Conservation (phyloP, 305 asterid genomes). For the Solanum hybrid region DNA sequence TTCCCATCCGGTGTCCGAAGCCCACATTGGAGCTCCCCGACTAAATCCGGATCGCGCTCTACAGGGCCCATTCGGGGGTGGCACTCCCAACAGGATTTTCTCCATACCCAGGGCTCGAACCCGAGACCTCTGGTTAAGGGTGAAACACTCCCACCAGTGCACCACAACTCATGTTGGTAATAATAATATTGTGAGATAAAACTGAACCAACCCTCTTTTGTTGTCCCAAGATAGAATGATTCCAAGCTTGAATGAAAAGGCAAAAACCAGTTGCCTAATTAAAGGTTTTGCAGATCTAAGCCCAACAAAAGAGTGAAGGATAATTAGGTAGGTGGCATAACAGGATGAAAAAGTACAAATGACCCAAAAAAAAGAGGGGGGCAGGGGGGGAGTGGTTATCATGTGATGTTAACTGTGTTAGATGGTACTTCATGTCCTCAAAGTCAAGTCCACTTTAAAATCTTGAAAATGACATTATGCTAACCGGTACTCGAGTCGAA, state of each 20-base stretch:
- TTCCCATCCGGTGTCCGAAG: rapidly evolving
- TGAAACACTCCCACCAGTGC: no score
- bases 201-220: not conserved
- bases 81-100: no score
- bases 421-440: not conserved
- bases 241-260: conserved; percentile 29
- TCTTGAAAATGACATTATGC: not conserved
- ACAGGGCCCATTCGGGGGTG: no score
- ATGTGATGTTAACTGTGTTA: not conserved
- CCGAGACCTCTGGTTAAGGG: no score
- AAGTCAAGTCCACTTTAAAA: not conserved
- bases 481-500: not conserved
- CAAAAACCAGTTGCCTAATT: not conserved
- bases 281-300: conserved; percentile 3
- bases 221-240: conserved; percentile 19
- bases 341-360: not conserved
- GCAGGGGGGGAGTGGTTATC: not conserved
- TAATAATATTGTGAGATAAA: no score
- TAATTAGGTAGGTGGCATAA: not conserved
- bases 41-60: no score
- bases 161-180: no score
- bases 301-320: not conserved
- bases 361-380: not conserved
- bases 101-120: no score
- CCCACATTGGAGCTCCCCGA: no score